These are phyloP conservation scores for Aspergillus arachidicola DNA, from an alignment of 2,329 filamentous ascomycete species.

Conservation along the genomic window DNA sequence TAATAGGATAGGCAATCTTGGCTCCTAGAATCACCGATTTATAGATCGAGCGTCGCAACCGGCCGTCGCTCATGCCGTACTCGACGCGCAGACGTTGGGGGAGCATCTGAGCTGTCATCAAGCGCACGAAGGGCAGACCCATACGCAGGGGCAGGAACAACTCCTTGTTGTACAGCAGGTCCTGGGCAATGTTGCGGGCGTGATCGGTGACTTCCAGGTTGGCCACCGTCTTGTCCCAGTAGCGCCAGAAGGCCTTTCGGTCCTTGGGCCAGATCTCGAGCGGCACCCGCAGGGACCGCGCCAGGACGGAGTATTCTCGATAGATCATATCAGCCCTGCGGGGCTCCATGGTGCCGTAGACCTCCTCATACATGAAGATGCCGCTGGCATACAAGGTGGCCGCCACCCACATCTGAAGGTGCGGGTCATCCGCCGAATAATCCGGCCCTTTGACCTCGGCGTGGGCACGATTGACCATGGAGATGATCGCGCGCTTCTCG, in stretches of 20 bases:
- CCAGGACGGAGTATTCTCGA: too few relatives aligned
- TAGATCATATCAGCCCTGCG: neutral
- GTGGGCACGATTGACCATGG: constrained; percentile 11
- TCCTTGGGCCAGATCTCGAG: constrained; percentile 40
- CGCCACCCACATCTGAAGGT: constrained; percentile 46
- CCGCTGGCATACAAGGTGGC: constrained; percentile 43
- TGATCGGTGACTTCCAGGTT: constrained; percentile 36
- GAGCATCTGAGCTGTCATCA: too few relatives aligned
- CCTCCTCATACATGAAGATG: constrained; percentile 39
- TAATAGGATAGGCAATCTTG: too few relatives aligned
- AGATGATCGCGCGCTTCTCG: constrained; percentile 23
- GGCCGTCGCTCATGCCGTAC: too few relatives aligned
- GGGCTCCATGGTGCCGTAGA: constrained; percentile 36
- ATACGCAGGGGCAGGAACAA: too few relatives aligned
- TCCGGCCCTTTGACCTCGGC: constrained; percentile 35
- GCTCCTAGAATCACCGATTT: too few relatives aligned
- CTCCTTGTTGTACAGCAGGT: constrained; percentile 16
- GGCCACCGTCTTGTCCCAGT: constrained; percentile 42
- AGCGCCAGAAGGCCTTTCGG: constrained; percentile 39
- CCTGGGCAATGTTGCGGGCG: constrained; percentile 30
- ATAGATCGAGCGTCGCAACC: too few relatives aligned
- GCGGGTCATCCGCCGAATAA: constrained; percentile 42
- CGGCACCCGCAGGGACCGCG: constrained; percentile 20
- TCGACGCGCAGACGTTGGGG: too few relatives aligned
- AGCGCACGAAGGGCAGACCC: too few relatives aligned